Evolutionary conservation across 2,329 filamentous ascomycete genomes (phyloP), one percentile per base, ranked within the genome.

Genomic region (Fusarium coffeatum): DNA sequence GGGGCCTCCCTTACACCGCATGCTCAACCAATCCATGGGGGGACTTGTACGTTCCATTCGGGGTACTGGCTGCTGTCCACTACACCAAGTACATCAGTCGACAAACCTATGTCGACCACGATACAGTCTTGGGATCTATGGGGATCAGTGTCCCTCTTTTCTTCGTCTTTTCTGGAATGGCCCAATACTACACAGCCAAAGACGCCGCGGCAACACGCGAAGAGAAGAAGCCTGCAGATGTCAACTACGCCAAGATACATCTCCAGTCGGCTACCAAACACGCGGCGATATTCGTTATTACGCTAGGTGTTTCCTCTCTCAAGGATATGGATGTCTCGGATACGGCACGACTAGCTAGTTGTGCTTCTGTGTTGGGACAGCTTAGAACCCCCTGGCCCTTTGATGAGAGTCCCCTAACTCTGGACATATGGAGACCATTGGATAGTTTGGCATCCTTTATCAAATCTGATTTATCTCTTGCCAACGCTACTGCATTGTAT

Each of bases 141-240:
- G 64, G 63, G 12, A 41, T 74, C 10, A 74, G 49, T 25, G 27
- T 65, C 5, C 70, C 73, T 23, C 46, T 75, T 8, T 72, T 74
- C 20, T 67, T 70, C 10, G 42, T 60, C 8, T 13, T 68, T 37
- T 59, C 72, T 11, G 60, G 56, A 18, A 10, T 72, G 7, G 69
- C 72, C 7, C 69, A 74, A 45, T 64, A 67, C 42, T 65, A 67
- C 48, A 56, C 71, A 11, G 66, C 53, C 28, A 61, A 55, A 25
- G 68, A 74, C 10, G 63, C 54, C n/a, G 53, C 63, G 27, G 27
- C 47, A 25, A 37, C 27, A 25, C 30, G 23, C 18, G 55, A 66
- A 6, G 34, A 58, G 23, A 70, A 72, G 45, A 47, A 28, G 3
- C 9, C 10, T 20, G 23, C 40, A 22, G 53, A 53, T 4, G 41